These are phyloP conservation scores for Rhizopogon vinicolor DNA, from an alignment of 768 basidiomycete species.

Conservation along the genomic window DNA sequence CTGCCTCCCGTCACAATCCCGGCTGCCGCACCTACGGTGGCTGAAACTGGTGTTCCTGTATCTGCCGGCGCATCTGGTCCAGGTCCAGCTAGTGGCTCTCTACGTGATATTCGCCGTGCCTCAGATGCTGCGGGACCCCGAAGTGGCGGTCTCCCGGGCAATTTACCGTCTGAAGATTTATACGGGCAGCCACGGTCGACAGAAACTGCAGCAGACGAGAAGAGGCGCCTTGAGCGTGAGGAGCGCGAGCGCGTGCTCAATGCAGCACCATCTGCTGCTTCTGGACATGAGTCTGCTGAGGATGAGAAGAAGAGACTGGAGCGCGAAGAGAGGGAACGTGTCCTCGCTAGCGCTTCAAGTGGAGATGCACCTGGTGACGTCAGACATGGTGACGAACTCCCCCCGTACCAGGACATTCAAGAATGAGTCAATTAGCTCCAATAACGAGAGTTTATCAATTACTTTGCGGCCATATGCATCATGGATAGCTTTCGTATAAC, in stretches of 20 bases:
- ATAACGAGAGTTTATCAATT: too few species aligned
- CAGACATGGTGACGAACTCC: constrained; percentile 31
- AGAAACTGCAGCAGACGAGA: constrained; percentile 63
- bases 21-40: constrained; percentile 53
- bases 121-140: constrained; percentile 32
- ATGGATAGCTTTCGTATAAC: too few species aligned
- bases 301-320: constrained; percentile 64
- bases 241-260: constrained; percentile 45
- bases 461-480: not conserved
- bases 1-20: constrained; percentile 20
- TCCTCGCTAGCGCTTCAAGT: constrained; percentile 25
- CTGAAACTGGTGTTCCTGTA: constrained; percentile 75
- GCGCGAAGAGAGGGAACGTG: constrained; percentile 60
- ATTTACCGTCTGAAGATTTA: constrained; percentile 25
- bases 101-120: constrained; percentile 44
- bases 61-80: constrained; percentile 52
- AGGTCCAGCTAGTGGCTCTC: constrained; percentile 62
- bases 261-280: not conserved
- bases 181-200: constrained; percentile 24
- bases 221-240: constrained; percentile 51
- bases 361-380: constrained; percentile 21
- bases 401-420: constrained; percentile 39
- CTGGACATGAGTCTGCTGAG: constrained; percentile 44
- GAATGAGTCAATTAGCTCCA: constrained; percentile 4
- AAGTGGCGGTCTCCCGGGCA: constrained; percentile 23